Evolutionary conservation across 176 grass and related monocot species (phyloP), one percentile per base, ranked within the genome.

Genomic region (Oryza officinalis): DNA sequence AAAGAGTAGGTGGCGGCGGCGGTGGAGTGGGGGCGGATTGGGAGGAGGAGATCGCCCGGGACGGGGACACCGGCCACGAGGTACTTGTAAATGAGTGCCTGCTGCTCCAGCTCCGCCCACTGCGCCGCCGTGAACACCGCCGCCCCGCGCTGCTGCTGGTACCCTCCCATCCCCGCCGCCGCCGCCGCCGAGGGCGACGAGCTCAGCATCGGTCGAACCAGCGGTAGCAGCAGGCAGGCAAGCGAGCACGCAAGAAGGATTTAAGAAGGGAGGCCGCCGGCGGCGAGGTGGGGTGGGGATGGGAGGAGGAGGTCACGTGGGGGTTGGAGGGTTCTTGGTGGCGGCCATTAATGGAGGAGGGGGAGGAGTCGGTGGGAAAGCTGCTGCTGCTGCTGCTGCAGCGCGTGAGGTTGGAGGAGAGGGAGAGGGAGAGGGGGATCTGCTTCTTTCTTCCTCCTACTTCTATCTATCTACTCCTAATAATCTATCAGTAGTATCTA

Each of bases 101-200:
- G 96, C 74, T 99, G 96, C 91, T 99, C 96, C 41, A 99, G 96
- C 80, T 99, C 96, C 22, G 89, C 87, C 96, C 96, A 99, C 87
- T 99, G 96, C 38, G 96, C 73, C 40, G 91, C 89, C 50, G 96
- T 99, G 89, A 99, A 99, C 26, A 89, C 89, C 67, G 89, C 93
- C 15, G 87, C 43, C 41, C 76, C 82, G 70, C 75, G 69, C 73
- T 81, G 88, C 75, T 32, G 70, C 49, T 49, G 76, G 80, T 86
- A 90, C 27, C 80, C 88, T 45, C 81, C 78, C 63, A 89, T 61
- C 76, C 66, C 83, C 83, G 41, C 63, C 71, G 43, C 74, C 87
- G 43, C 80, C 87, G 67, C 83, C 33, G 72, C 72, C 20, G 86
- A 71, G 27, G 79, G 35, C 80, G 88, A 86, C 84, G 84, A 90